Percentiles rank a stretch among this genome's conserved stretches.
phyloP scores from a whole-genome alignment of 2,329 filamentous ascomycete genomes.

The Exophiala aquamarina region DNA sequence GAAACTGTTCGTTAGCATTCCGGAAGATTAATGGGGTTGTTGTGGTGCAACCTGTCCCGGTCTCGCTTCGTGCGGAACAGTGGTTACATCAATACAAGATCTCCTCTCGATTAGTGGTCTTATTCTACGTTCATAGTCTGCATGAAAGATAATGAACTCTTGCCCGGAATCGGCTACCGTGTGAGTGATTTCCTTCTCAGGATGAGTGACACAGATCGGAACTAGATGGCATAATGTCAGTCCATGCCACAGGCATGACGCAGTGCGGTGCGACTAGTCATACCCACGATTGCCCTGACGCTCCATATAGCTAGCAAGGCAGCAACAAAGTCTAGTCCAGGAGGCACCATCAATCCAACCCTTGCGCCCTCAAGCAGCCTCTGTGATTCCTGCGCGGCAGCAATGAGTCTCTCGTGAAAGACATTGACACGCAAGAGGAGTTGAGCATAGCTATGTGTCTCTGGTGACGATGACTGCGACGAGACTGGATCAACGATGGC shows the following conservation, averaged over 20 bases:
- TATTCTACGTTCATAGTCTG: neutral
- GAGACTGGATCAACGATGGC: constrained; percentile 4
- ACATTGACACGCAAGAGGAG: constrained; percentile 1
- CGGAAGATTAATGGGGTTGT: neutral
- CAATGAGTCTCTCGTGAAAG: neutral
- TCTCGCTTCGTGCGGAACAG: neutral
- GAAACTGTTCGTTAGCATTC: neutral
- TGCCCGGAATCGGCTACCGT: constrained; percentile 1
- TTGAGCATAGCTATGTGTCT: constrained; percentile 1
- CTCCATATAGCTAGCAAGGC: constrained; percentile 2
- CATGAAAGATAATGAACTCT: constrained; percentile 3
- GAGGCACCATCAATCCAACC: constrained; percentile 1
- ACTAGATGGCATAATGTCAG: neutral
- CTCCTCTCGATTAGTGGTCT: neutral
- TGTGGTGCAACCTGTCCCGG: neutral
- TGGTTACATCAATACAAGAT: constrained; percentile 1
- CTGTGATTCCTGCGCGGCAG: neutral
- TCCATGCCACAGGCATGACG: neutral
- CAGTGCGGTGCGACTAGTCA: neutral
- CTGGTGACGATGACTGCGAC: neutral
- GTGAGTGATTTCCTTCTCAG: neutral
- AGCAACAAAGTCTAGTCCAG: constrained; percentile 1
- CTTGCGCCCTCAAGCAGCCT: neutral
- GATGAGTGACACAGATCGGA: constrained; percentile 2
- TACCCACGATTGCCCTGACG: constrained; percentile 3